Evolutionary conservation across 1,284 basidiomycete genomes (phyloP).

Genomic region (Somion occarium): DNA sequence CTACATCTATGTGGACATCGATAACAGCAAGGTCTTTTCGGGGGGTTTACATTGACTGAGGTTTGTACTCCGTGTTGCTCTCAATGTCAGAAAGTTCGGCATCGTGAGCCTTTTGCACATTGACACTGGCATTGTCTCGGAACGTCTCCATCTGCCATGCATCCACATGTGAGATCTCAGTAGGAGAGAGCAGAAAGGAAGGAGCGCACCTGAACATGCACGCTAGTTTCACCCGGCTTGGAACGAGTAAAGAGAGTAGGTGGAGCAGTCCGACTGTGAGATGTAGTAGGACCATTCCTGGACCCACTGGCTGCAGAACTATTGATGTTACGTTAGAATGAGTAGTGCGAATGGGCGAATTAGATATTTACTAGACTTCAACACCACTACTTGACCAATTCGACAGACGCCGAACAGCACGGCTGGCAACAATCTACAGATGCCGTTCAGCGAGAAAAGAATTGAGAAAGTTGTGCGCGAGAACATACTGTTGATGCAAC

Average conservation of each 20-base stretch:
- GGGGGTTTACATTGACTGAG: not conserved
- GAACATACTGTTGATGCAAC: conserved; percentile 25
- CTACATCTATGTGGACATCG: not conserved
- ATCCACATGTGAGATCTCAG: no score
- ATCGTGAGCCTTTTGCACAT: no score
- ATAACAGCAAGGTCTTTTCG: not conserved
- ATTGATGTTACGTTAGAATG: not conserved
- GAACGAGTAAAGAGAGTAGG: not conserved
- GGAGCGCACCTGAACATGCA: not conserved
- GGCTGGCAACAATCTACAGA: conserved; percentile 46
- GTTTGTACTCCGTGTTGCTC: not conserved
- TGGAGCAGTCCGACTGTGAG: not conserved
- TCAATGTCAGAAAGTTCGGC: not conserved
- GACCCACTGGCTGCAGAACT: not conserved
- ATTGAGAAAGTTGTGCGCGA: not conserved
- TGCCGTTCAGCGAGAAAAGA: not conserved
- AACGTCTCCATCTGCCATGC: not conserved
- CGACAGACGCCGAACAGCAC: conserved; percentile 62
- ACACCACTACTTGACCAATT: conserved; percentile 49
- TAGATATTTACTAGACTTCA: conserved; percentile 34
- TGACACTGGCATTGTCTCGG: not conserved
- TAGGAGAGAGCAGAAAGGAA: not conserved
- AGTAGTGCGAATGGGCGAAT: no score
- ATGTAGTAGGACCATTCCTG: not conserved
- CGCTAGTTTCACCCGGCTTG: not conserved